Evolutionary conservation across 768 basidiomycete genomes (phyloP).

Genomic region (Pholiota molesta): DNA sequence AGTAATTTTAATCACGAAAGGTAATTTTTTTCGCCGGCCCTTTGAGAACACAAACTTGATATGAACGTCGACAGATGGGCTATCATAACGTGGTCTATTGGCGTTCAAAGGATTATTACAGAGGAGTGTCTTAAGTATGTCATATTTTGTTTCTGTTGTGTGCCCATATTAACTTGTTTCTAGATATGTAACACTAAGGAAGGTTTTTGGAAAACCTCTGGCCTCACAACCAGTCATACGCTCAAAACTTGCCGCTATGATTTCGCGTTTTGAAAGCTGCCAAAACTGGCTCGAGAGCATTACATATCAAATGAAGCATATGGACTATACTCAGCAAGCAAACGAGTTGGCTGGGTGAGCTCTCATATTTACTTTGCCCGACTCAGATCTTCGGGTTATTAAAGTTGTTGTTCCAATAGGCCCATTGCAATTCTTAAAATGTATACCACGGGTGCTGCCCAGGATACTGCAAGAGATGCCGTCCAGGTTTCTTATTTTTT

Average conservation of each 20-base stretch:
- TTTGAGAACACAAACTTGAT: not conserved
- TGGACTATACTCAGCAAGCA: slow-evolving; percentile 81
- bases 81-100: slow-evolving; percentile 60
- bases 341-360: slow-evolving; percentile 70
- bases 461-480: slow-evolving; percentile 84
- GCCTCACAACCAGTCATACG: slow-evolving; percentile 73
- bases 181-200: slow-evolving; percentile 75
- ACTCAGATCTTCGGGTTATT: not conserved
- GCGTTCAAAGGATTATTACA: slow-evolving; percentile 61
- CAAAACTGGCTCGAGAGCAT: slow-evolving; percentile 87
- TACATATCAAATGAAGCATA: slow-evolving; percentile 87
- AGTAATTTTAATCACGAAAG: slow-evolving; percentile 93
- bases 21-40: slow-evolving; percentile 40
- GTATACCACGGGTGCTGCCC: slow-evolving; percentile 75
- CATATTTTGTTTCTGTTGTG: slow-evolving; percentile 1
- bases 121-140: slow-evolving; percentile 75
- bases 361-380: not conserved
- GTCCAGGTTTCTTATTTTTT: slow-evolving; percentile 34
- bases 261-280: slow-evolving; percentile 75
- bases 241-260: slow-evolving; percentile 78
- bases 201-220: slow-evolving; percentile 80
- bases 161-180: not conserved
- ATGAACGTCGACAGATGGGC: slow-evolving; percentile 54
- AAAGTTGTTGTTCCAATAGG: slow-evolving; percentile 29
- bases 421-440: slow-evolving; percentile 84